Evolutionary conservation across 2,329 filamentous ascomycete species (phyloP).

Genomic region (Macrophomina pseudophaseolina): DNA sequence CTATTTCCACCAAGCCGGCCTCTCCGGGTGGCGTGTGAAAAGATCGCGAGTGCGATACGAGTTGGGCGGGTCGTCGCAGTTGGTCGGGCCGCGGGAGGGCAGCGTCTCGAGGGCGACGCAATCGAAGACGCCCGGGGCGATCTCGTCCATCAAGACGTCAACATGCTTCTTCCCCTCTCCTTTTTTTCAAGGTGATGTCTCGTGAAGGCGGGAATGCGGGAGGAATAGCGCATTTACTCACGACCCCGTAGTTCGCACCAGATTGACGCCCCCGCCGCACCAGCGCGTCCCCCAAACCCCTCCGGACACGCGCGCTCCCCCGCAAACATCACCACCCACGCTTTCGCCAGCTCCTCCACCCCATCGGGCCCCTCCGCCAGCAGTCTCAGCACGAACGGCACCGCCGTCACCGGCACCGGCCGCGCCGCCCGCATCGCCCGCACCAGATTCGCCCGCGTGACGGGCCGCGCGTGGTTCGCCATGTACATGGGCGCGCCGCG

Average conservation of each 20-base stretch:
- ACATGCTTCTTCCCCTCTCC: too few relatives aligned
- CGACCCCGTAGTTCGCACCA: conserved; percentile 63
- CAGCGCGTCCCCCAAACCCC: conserved; percentile 60
- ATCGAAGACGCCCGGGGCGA: conserved; percentile 43
- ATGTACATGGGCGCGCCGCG: background rate
- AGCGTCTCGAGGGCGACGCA: conserved; percentile 40
- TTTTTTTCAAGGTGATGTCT: too few relatives aligned
- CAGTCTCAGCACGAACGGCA: conserved; percentile 69
- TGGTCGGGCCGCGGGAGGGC: conserved; percentile 50
- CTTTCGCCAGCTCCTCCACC: conserved; percentile 50
- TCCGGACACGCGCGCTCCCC: conserved; percentile 65
- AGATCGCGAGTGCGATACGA: conserved; percentile 40
- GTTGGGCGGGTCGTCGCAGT: conserved; percentile 39
- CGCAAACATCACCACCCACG: conserved; percentile 62
- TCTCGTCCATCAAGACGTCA: conserved; percentile 41
- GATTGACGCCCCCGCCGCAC: conserved; percentile 59
- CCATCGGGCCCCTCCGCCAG: conserved; percentile 64
- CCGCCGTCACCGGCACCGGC: conserved; percentile 62
- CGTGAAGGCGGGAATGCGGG: too few relatives aligned
- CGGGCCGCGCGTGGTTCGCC: background rate
- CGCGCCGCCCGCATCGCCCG: conserved; percentile 33
- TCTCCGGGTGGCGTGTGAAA: conserved; percentile 48
- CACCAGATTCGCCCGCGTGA: conserved; percentile 34
- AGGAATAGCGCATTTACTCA: background rate
- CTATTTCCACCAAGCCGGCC: conserved; percentile 52